A percentile compares a stretch with the other conserved stretches of the same genome.
phyloP scores from a whole-genome alignment of 257 asterid genomes.

The Jaltomata sinuosa region DNA sequence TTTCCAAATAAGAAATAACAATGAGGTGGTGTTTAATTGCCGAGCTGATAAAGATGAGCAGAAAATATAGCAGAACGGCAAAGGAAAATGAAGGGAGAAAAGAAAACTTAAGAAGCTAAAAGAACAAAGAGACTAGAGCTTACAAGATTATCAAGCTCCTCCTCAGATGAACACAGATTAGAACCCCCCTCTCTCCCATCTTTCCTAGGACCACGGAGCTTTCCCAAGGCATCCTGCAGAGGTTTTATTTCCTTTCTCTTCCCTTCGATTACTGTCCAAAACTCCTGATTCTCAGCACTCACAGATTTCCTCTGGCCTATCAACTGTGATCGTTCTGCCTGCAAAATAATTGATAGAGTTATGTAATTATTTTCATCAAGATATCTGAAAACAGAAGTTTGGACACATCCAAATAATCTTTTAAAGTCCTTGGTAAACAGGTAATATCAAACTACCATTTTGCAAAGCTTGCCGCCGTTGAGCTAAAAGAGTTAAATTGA shows the following conservation, averaged over 20 bases:
- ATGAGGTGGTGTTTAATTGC: neutral
- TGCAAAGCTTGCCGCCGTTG: neutral
- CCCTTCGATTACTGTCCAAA: constrained; percentile 51
- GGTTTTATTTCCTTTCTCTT: constrained; percentile 80
- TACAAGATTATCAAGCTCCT: constrained; percentile 62
- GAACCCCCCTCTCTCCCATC: constrained; percentile 27
- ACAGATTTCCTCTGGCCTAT: constrained; percentile 40
- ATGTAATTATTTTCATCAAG: neutral
- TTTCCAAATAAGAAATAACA: neutral
- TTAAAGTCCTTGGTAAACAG: neutral
- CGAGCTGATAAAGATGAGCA: neutral
- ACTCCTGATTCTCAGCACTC: constrained; percentile 59
- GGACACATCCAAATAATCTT: neutral
- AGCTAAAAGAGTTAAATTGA: neutral
- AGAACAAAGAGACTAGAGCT: constrained; percentile 15
- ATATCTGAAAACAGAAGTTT: neutral
- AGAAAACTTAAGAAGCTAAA: neutral
- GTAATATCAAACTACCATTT: neutral
- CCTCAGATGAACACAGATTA: constrained; percentile 65
- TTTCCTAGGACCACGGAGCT: constrained; percentile 42
- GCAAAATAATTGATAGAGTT: constrained; percentile 8
- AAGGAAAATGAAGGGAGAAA: neutral
- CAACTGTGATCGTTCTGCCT: constrained; percentile 57
- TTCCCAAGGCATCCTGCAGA: constrained; percentile 68
- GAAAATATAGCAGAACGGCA: neutral